Percentiles rank a stretch among this genome's conserved stretches.
Conservation (phyloP, 352 stramenopile species). For the Pythium vanterpoolii region DNA sequence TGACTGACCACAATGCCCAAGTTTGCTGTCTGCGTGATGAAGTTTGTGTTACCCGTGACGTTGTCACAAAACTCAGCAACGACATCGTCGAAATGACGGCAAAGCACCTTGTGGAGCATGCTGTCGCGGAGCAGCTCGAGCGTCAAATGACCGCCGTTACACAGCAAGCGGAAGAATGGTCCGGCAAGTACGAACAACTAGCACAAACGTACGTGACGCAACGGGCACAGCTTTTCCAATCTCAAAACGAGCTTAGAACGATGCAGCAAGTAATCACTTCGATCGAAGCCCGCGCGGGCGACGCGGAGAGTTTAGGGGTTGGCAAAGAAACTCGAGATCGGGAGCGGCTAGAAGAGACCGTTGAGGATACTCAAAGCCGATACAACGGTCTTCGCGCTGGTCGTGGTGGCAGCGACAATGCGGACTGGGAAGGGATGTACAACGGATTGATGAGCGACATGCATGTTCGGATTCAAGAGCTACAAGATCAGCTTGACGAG, state of each 20-base stretch:
- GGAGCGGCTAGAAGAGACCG: neutral
- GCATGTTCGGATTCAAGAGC: constrained; percentile 23
- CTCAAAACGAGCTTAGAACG: neutral
- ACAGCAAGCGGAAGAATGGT: neutral
- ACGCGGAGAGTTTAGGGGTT: neutral
- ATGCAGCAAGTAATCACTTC: neutral
- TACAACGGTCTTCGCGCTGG: constrained; percentile 10
- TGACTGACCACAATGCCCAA: constrained; percentile 21
- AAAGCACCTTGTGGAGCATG: constrained; percentile 13
- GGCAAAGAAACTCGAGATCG: neutral
- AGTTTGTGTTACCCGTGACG: constrained; percentile 1
- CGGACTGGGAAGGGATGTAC: constrained; percentile 24
- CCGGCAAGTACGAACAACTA: constrained; percentile 7
- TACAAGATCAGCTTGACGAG: constrained; percentile 22
- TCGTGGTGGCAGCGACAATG: constrained; percentile 9
- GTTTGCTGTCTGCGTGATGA: constrained; percentile 22
- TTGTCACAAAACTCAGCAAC: neutral
- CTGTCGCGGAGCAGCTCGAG: constrained; percentile 5
- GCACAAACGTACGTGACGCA: constrained; percentile 12
- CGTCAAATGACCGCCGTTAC: neutral
- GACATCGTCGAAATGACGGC: constrained; percentile 8
- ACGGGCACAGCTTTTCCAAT: constrained; percentile 1
- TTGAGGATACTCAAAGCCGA: constrained; percentile 9
- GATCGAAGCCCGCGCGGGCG: neutral
- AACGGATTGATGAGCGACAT: constrained; percentile 25